Conservation (phyloP, 306 rosid species). For the Cucurbita moschata region DNA sequence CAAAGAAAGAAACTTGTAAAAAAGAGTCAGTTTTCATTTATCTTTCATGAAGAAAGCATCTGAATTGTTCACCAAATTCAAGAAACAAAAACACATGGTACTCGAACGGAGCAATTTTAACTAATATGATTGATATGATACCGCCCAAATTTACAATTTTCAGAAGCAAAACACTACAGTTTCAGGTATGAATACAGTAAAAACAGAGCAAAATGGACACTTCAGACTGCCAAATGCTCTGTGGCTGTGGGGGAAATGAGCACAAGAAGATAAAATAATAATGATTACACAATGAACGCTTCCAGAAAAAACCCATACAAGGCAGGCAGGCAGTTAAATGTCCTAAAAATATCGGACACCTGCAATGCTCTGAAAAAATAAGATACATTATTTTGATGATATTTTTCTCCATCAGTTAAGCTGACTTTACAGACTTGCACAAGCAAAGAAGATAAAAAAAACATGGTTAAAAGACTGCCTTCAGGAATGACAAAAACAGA, state of each 20-base stretch:
- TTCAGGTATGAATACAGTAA: background rate
- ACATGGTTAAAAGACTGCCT: constrained; percentile 35
- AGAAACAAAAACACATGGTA: too few relatives aligned
- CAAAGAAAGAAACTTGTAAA: too few relatives aligned
- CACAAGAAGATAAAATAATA: background rate
- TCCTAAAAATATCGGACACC: constrained; percentile 12
- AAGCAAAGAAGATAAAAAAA: background rate
- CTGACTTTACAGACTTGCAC: constrained; percentile 21
- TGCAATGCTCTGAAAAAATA: background rate
- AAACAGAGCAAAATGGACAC: background rate
- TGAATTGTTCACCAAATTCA: too few relatives aligned
- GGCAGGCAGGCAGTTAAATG: constrained; percentile 9
- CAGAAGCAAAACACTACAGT: background rate
- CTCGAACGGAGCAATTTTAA: too few relatives aligned
- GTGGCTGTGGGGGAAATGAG: background rate
- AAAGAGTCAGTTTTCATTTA: too few relatives aligned
- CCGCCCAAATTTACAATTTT: too few relatives aligned
- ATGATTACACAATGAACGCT: background rate
- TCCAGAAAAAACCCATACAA: constrained; percentile 1
- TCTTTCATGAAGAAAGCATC: too few relatives aligned
- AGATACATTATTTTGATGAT: constrained; percentile 1
- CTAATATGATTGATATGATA: too few relatives aligned
- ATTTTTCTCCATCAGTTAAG: background rate
- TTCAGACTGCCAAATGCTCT: background rate
- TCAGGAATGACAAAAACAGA: constrained; percentile 27